Evolutionary conservation across 2,329 filamentous ascomycete genomes (phyloP), one percentile per base, ranked within the genome.

Genomic region (Microcyclospora tardicrescens): DNA sequence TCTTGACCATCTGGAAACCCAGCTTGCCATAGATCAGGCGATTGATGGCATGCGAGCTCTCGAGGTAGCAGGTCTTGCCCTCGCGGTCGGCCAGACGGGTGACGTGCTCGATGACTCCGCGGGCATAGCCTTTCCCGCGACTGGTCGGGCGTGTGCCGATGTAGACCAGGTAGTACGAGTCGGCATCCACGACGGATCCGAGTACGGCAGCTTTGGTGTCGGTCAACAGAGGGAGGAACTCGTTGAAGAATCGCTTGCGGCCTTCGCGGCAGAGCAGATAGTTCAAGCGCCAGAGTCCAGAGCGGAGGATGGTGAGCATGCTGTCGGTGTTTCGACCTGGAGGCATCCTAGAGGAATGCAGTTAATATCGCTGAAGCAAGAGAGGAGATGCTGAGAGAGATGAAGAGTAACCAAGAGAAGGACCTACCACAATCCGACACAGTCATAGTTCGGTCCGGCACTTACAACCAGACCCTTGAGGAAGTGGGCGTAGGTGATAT

Each of bases 111-210:
- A 91, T 75, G 45, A 87, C 68, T 62, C 75, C 79, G 48, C 70
- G 70, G 12, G 77, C 81, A 58, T 84, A 84, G 10, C 84, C 84
- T 50, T 78, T 78, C 35, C 82, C 75, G 43, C 80, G 74, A 4
- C 78, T 75, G 44, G 67, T 69, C 28, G 80, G 76, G 58, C 78
- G 81, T 36, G 81, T 86, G 45, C 84, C 84, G 44, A 93, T 68
- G 60, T 89, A 91, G 35, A 86, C 81, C 39, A 93, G 75, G 59
- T 91, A 91, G 71, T 83, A 91, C 55, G 73, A 77, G 43, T 81
- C 68, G 49, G 67, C 59, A 55, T 84, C 79, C 36, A 76, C 71
- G 30, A 72, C 67, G 10, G 28, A 16, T 15, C 79, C 79, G 59
- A 91, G 72, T 44, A 82, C 69, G 44, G 74, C 68, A 43, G 69